A percentile compares a stretch with the other conserved stretches of the same genome.
phyloP scores from a whole-genome alignment of 176 grass and related monocot genomes.

The Triticum dicoccoides region DNA sequence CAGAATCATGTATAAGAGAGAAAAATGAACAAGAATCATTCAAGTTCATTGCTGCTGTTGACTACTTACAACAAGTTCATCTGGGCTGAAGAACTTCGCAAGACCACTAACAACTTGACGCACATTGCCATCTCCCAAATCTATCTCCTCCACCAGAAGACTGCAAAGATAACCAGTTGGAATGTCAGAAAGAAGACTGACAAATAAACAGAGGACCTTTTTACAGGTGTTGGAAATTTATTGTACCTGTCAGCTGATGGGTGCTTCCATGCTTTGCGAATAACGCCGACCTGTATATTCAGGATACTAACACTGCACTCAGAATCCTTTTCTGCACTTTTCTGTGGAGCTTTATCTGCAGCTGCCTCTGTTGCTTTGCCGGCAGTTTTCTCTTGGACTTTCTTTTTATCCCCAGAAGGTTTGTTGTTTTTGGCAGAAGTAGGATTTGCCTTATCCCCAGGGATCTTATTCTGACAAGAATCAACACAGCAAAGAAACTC shows the following conservation, averaged over 20 bases:
- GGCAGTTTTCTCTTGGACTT: constrained; percentile 41
- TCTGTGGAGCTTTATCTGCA: constrained; percentile 61
- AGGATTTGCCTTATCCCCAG: constrained; percentile 49
- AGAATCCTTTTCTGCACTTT: constrained; percentile 68
- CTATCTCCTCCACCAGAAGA: constrained; percentile 97
- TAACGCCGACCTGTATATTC: constrained; percentile 87
- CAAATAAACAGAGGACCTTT: background rate
- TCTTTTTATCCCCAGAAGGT: constrained; percentile 70
- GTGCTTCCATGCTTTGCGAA: constrained; percentile 88
- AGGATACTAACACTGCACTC: constrained; percentile 78
- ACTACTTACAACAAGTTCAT: constrained; percentile 75
- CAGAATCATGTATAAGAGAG: background rate
- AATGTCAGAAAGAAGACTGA: background rate
- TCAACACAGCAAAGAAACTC: constrained; percentile 33
- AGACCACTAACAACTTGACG: constrained; percentile 97
- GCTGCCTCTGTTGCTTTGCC: constrained; percentile 45
- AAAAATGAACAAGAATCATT: constrained; percentile 15
- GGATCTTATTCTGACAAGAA: constrained; percentile 40
- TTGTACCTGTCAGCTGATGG: constrained; percentile 96
- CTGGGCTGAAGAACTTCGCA: constrained; percentile 83
- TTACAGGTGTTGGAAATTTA: background rate
- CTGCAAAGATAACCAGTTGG: constrained; percentile 30
- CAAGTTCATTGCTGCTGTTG: constrained; percentile 31
- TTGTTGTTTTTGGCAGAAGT: constrained; percentile 41
- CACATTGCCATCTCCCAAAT: constrained; percentile 85